These are phyloP conservation scores for Suhomyces taliae DNA, from an alignment of 1,139 yeast genomes.

Conservation along the genomic window DNA sequence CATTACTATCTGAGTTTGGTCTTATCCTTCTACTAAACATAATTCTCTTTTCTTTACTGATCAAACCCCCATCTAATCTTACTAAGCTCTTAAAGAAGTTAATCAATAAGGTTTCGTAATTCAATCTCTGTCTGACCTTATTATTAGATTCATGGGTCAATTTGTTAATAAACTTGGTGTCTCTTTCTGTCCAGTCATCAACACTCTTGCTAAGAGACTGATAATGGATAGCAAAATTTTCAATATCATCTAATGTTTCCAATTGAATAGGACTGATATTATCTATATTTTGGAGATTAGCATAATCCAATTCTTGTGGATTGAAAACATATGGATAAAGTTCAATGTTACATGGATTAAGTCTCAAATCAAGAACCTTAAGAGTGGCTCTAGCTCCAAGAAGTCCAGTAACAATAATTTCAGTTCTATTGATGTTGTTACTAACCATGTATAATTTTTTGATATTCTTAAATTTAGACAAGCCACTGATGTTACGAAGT, in stretches of 20 bases:
- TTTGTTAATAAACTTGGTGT: conserved; percentile 24
- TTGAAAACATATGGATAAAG: conserved; percentile 56
- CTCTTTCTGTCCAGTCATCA: conserved; percentile 42
- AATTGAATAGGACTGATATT: conserved; percentile 35
- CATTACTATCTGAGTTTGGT: not conserved
- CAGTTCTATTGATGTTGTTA: conserved; percentile 40
- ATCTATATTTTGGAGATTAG: conserved; percentile 13
- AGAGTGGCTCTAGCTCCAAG: conserved; percentile 33
- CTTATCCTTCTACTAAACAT: conserved; percentile 18
- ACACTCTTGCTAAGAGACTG: conserved; percentile 33
- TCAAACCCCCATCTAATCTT: conserved; percentile 42
- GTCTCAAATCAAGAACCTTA: conserved; percentile 47
- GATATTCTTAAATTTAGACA: conserved; percentile 33
- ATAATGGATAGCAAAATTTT: conserved; percentile 44
- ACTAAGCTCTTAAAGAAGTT: conserved; percentile 35
- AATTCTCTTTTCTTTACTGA: conserved; percentile 23
- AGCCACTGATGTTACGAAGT: conserved; percentile 29
- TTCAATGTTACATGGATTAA: conserved; percentile 49
- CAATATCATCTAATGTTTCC: conserved; percentile 47
- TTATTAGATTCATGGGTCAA: conserved; percentile 22
- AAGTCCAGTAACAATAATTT: conserved; percentile 33
- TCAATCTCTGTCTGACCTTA: conserved; percentile 31
- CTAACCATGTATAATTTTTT: conserved; percentile 46
- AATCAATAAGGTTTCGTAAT: conserved; percentile 40
- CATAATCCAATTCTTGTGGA: conserved; percentile 40